A percentile compares a stretch with the other conserved stretches of the same genome.
These are phyloP conservation scores for Vitis cinerea DNA, from an alignment of 164 flowering plant genomes.

Conservation along the genomic window DNA sequence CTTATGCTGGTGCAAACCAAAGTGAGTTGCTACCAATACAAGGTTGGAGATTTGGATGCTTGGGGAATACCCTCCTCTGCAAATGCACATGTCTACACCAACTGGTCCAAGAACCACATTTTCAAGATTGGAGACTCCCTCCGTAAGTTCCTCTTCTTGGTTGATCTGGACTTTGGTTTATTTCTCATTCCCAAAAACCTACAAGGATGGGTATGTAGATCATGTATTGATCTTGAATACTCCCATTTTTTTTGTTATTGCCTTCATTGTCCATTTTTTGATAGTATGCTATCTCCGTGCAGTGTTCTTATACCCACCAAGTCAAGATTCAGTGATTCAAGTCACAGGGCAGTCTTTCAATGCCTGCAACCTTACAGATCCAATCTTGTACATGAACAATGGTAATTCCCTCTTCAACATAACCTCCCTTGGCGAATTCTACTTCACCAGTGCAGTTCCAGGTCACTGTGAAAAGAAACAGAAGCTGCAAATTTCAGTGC, in stretches of 20 bases:
- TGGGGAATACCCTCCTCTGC: conserved; percentile 83
- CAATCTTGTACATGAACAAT: conserved; percentile 70
- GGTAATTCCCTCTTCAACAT: conserved; percentile 90
- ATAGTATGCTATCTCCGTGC: conserved; percentile 6
- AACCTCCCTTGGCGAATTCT: conserved; percentile 57
- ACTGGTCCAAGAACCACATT: conserved; percentile 63
- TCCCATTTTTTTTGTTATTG: neutral
- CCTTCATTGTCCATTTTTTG: neutral
- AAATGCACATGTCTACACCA: conserved; percentile 55
- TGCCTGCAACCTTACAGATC: conserved; percentile 68
- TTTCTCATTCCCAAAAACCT: neutral
- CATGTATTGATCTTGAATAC: too few relatives aligned
- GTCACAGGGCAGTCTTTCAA: conserved; percentile 59
- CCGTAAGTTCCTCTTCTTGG: conserved; percentile 49
- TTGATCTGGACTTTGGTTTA: neutral
- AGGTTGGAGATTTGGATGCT: conserved; percentile 82
- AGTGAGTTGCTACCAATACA: conserved; percentile 53
- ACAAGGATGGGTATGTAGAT: too few relatives aligned
- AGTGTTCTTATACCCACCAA: conserved; percentile 97
- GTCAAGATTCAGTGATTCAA: conserved; percentile 90
- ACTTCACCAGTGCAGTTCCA: conserved; percentile 76
- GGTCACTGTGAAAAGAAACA: conserved; percentile 82
- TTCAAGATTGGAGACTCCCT: conserved; percentile 82
- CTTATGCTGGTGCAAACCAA: conserved; percentile 41
- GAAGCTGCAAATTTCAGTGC: conserved; percentile 63